Evolutionary conservation across 1,284 basidiomycete species (phyloP), one percentile per base, ranked within the genome.

Genomic region (Heterobasidion irregulare): DNA sequence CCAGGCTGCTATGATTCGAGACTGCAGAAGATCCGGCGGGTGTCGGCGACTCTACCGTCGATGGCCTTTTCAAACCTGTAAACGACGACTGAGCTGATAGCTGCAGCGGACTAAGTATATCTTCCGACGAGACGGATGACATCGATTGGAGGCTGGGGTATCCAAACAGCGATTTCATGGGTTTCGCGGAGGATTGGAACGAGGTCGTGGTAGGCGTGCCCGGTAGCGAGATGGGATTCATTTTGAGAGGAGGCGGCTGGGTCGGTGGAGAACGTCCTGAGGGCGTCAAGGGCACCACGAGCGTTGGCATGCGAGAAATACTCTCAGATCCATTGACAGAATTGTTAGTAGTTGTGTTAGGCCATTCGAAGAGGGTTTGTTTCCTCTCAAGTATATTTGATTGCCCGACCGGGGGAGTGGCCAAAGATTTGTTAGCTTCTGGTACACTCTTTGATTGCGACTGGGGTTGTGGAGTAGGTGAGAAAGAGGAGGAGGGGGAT

Each of bases 91-190:
- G 35, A 16, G 53, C 32, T 8, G 59, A 53, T 3, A 56, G 50
- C 12, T 38, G 63, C 44, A 72, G 58, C 0, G 70, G 70, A 50
- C 70, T 71, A 34, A 72, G 61, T 12, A 71, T 66, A 15, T 67
- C 67, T 5, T 63, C 35, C 0, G 34, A 46, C 15, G 61, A 43
- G 54, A 13, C 57, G 51, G 0, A 61, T 52, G 8, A 61, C 47
- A 9, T 58, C 60, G 57, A 67, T 43, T 65, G 66, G 15, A 67
- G 47, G 15, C 63, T 59, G 2, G 65, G 63, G 52, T 65, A 67
- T 36, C 63, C 62, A 13, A 67, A 60, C 12, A 68, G 53, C 15
- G 67, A 65, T 32, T 62, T 63, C 52, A 45, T 6, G 47, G 48
- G 44, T 54, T 70, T 66, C 41, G 62, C 56, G 43, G 32, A 53